phyloP scores from a whole-genome alignment of 176 grass and related monocot genomes.

The Triticum turgidum region DNA sequence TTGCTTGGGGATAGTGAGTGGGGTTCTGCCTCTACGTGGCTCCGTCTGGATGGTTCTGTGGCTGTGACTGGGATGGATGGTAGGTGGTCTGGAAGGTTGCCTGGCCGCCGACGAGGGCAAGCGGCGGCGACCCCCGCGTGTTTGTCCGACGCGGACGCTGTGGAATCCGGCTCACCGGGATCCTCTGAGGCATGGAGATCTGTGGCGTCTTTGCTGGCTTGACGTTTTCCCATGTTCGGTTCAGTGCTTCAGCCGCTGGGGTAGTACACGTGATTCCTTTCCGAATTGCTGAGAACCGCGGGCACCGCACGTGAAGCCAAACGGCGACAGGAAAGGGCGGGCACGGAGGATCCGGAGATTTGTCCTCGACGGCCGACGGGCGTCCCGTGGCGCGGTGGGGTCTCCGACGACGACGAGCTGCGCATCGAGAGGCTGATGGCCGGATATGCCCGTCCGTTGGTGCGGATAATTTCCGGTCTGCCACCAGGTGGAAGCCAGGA shows the following conservation, averaged over 20 bases:
- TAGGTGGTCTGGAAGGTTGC: not conserved
- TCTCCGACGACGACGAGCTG: not conserved
- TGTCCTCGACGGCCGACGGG: not conserved
- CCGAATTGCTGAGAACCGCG: not conserved
- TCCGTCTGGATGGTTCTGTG: not conserved
- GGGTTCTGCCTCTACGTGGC: not conserved
- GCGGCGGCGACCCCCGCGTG: not conserved
- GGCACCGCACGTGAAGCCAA: not conserved
- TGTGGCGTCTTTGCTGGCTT: not conserved
- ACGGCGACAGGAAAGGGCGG: not conserved
- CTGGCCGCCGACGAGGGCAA: not conserved
- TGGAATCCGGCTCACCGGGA: not conserved
- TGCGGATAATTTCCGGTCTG: not conserved
- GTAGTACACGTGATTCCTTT: not conserved
- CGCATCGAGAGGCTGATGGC: not conserved
- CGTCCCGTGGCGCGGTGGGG: not conserved
- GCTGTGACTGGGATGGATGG: too few species aligned
- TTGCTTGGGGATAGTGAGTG: not conserved
- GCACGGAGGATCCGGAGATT: conserved; percentile 4
- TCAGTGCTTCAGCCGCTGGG: too few species aligned
- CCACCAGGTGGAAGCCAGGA: not conserved
- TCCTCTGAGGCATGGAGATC: not conserved
- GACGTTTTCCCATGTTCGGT: not conserved
- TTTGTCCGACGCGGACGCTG: not conserved
- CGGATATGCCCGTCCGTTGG: not conserved